Percentiles rank a stretch among this genome's conserved stretches.
Evolutionary conservation across 306 rosid genomes (phyloP).

Genomic region (Neltuma alba): DNA sequence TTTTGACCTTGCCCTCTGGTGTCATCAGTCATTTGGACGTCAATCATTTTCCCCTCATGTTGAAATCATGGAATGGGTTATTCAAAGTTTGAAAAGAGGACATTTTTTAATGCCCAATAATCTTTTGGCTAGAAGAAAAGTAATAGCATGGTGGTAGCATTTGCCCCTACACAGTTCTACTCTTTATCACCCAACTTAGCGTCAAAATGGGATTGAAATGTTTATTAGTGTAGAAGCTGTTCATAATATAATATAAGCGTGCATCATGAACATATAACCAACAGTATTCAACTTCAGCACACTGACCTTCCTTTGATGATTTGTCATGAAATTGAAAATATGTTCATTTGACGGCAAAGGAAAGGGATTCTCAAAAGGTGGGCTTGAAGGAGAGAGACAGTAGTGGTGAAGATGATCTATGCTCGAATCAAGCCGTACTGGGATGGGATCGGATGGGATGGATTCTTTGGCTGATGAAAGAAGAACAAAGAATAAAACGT

Average conservation of each 20-base stretch:
- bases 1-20: background rate
- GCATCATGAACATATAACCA: no score
- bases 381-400: background rate
- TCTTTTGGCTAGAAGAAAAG: no score
- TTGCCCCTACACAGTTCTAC: no score
- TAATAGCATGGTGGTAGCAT: no score
- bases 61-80: no score
- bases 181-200: no score
- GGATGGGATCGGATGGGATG: slow-evolving; percentile 27
- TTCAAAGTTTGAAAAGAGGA: no score
- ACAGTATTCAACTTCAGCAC: no score
- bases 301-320: background rate
- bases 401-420: background rate
- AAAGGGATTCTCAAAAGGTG: background rate
- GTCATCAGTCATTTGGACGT: background rate
- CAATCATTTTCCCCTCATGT: background rate
- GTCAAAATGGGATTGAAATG: no score
- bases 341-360: background rate
- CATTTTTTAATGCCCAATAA: no score
- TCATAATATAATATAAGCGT: no score
- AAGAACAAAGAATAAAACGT: background rate
- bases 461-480: slow-evolving; percentile 20
- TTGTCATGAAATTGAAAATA: background rate
- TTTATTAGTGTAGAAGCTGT: no score
- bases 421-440: slow-evolving; percentile 19